Conservation (phyloP, 371 early-diverging fungal genomes). For the Mucor irregularis region DNA sequence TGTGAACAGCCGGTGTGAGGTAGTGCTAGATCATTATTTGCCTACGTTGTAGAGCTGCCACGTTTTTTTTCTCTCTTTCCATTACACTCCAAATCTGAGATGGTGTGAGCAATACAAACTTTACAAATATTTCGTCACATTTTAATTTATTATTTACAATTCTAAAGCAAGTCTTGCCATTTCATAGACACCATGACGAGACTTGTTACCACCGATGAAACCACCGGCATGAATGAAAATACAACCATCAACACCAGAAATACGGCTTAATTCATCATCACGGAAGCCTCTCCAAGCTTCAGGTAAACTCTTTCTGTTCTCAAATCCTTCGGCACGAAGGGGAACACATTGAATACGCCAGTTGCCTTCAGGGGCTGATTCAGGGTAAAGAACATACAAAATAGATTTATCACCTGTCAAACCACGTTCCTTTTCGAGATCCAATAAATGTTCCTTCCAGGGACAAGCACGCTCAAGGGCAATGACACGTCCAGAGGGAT, state of each 20-base stretch:
- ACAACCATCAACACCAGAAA: slow-evolving; percentile 78
- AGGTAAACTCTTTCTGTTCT: slow-evolving; percentile 88
- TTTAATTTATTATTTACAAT: slow-evolving; percentile 31
- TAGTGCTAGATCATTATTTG: no score
- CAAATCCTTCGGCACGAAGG: slow-evolving; percentile 76
- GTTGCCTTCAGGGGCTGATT: slow-evolving; percentile 50
- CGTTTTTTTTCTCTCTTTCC: no score
- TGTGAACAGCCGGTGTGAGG: no score
- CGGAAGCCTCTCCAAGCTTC: slow-evolving; percentile 96
- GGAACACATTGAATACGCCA: slow-evolving; percentile 88
- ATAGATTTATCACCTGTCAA: slow-evolving; percentile 43
- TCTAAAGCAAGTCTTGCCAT: slow-evolving; percentile 53
- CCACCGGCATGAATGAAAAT: slow-evolving; percentile 97
- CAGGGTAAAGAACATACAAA: slow-evolving; percentile 86
- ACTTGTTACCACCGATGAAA: slow-evolving; percentile 43
- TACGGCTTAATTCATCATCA: slow-evolving; percentile 81
- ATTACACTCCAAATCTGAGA: no score
- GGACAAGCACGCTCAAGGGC: slow-evolving; percentile 84
- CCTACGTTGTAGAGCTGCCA: no score
- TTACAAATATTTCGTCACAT: no score
- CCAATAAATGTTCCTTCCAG: slow-evolving; percentile 91
- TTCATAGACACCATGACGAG: slow-evolving; percentile 47
- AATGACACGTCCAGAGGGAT: slow-evolving; percentile 80
- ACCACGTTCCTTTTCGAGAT: slow-evolving; percentile 63
- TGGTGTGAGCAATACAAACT: no score